Evolutionary conservation across 495 filamentous ascomycete genomes (phyloP).

Genomic region (Xylaria palmicola): DNA sequence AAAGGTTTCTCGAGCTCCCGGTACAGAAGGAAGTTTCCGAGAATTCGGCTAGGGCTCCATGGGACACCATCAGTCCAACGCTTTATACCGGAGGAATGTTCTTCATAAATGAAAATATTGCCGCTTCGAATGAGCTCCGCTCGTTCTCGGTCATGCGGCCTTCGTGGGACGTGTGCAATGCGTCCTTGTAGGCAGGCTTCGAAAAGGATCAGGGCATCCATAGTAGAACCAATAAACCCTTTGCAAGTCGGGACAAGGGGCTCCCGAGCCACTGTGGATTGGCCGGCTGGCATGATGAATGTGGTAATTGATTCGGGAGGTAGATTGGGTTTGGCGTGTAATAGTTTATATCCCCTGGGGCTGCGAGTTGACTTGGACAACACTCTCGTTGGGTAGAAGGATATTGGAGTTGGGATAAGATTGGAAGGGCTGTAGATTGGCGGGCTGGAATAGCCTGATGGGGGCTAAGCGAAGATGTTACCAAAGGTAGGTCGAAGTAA

Average conservation of each 20-base stretch:
- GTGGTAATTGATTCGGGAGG: neutral
- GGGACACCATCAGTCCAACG: constrained; percentile 89
- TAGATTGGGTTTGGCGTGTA: neutral
- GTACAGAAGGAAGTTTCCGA: constrained; percentile 88
- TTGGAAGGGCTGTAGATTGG: neutral
- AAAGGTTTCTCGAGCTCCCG: constrained; percentile 81
- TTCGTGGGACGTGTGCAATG: constrained; percentile 70
- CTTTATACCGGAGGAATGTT: constrained; percentile 84
- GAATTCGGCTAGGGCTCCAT: constrained; percentile 88
- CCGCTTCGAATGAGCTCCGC: constrained; percentile 73
- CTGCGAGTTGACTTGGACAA: too few species aligned
- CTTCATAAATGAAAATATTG: constrained; percentile 86
- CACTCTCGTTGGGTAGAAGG: too few species aligned
- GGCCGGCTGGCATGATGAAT: constrained; percentile 5
- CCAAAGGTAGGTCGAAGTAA: too few species aligned
- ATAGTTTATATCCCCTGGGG: too few species aligned
- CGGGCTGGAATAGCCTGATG: too few species aligned
- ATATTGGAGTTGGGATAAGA: neutral
- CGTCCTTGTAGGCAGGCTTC: constrained; percentile 69
- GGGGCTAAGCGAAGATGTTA: too few species aligned
- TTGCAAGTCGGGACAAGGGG: constrained; percentile 52
- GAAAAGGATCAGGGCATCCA: constrained; percentile 74
- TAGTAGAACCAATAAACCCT: constrained; percentile 68
- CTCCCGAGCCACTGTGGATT: constrained; percentile 17
- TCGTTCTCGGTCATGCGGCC: constrained; percentile 84